Evolutionary conservation across 148 eudicot species (phyloP).

Genomic region (Salicornia ramosissima): DNA sequence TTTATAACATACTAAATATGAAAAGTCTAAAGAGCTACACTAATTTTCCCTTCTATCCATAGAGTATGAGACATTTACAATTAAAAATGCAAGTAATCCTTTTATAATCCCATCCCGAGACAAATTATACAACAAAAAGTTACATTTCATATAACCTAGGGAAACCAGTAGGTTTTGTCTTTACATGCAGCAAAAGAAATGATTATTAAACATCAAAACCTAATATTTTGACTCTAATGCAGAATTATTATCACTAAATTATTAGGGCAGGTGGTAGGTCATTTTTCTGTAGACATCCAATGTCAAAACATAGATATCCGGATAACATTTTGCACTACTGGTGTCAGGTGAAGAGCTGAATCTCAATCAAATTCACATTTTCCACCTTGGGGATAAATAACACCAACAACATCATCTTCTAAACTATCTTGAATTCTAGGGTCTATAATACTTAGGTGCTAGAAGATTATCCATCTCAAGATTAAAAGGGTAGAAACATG

Average conservation of each 20-base stretch:
- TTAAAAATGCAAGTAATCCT: conserved; percentile 2
- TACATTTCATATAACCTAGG: conserved; percentile 19
- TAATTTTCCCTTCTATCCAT: conserved; percentile 13
- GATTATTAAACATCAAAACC: conserved; percentile 22
- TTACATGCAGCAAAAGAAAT: conserved; percentile 14
- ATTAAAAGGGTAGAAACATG: no score
- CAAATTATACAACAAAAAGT: conserved; percentile 7
- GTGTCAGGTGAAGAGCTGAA: conserved; percentile 4
- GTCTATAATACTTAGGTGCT: not conserved
- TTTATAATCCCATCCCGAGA: not conserved
- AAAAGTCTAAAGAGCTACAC: conserved; percentile 9
- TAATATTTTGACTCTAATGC: conserved; percentile 22
- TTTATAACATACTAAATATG: conserved; percentile 1
- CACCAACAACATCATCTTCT: not conserved
- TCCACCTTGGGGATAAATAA: not conserved
- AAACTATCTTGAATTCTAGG: not conserved
- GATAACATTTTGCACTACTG: not conserved
- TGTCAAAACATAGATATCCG: conserved; percentile 4
- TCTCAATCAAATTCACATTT: not conserved
- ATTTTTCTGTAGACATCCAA: conserved; percentile 9
- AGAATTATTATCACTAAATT: conserved; percentile 16
- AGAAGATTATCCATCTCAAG: no score
- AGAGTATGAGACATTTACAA: conserved; percentile 9
- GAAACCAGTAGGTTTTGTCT: conserved; percentile 28
- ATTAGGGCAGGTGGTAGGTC: conserved; percentile 18